Percentiles rank a stretch among this genome's conserved stretches.
Evolutionary conservation across 1,284 basidiomycete genomes (phyloP).

Genomic region (Amylostereum areolatum): DNA sequence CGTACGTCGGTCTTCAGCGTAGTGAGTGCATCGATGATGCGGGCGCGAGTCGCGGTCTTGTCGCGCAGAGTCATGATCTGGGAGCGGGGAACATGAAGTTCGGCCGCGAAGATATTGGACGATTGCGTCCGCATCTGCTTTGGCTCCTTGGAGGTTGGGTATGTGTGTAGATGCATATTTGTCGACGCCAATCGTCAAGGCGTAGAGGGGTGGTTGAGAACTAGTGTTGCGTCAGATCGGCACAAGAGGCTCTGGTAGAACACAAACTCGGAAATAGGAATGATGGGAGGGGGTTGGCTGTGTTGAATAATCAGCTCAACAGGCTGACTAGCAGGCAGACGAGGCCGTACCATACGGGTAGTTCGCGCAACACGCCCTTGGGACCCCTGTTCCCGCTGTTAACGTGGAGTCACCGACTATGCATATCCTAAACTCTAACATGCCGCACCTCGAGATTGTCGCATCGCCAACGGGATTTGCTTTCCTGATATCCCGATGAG

Average conservation of each 20-base stretch:
- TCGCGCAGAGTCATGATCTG: constrained; percentile 18
- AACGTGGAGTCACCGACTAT: background rate
- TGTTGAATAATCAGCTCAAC: background rate
- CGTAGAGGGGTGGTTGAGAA: constrained; percentile 1
- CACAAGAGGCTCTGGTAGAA: background rate
- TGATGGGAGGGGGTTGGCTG: background rate
- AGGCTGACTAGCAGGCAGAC: background rate
- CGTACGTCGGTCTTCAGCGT: constrained; percentile 7
- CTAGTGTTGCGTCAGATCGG: background rate
- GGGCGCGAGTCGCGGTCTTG: constrained; percentile 15
- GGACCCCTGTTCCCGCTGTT: background rate
- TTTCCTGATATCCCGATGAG: background rate
- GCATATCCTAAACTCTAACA: background rate
- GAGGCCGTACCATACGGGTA: background rate
- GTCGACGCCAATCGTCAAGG: constrained; percentile 23
- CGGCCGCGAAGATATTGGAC: background rate
- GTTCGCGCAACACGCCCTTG: background rate
- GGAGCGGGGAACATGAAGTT: background rate
- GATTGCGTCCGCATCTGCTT: constrained; percentile 16
- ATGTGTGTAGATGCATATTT: constrained; percentile 8
- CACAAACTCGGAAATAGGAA: background rate
- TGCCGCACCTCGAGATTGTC: background rate
- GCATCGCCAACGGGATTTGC: background rate
- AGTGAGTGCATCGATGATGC: constrained; percentile 15
- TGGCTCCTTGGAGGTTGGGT: constrained; percentile 10